Evolutionary conservation across 1,284 basidiomycete genomes (phyloP), one percentile per base, ranked within the genome.

Genomic region (Melanopsichium pennsylvanicum): DNA sequence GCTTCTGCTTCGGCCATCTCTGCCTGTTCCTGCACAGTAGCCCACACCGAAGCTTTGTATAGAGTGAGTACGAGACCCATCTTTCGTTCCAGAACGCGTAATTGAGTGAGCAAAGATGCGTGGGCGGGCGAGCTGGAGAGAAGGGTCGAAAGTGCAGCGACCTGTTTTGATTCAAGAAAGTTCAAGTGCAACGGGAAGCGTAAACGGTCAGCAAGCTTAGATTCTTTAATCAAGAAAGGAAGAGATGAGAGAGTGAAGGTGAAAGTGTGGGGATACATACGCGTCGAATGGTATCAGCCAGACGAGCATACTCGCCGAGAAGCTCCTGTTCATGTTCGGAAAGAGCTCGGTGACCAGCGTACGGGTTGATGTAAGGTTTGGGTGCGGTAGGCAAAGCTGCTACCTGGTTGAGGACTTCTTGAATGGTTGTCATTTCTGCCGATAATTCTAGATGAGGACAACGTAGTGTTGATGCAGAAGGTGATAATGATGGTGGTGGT

Each of bases 31-130:
- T 92, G 91, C 75, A 96, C 89, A 39, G 94, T 89, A 9, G 90
- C 91, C 92, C 92, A 97, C 0, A 96, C 93, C 13, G 92, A 93
- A 0, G 92, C 92, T 83, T 93, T 92, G 85, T 92, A 95, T 89
- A 95, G 81, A 2, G 67, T 64, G 15, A 80, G 69, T n/a, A 80
- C 76, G 32, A 98, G 85, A 6, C 92, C 92, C 90, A 97, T 94
- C 82, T 96, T 96, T 79, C 90, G 88, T 81, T 97, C 95, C 37
- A 97, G 84, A 2, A 88, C 85, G 34, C 94, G 86, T 34, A 98
- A 81, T 51, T 90, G 88, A 35, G 85, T 85, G n/a, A 97, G 83
- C 72, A 97, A 85, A 82, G 83, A 70, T 87, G 86, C 81, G 91
- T 93, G 32, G 88, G 91, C 59, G 85, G 86, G 63, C 88, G 88